Conservation (phyloP, 768 basidiomycete species). For the Pleurotus cornucopiae region DNA sequence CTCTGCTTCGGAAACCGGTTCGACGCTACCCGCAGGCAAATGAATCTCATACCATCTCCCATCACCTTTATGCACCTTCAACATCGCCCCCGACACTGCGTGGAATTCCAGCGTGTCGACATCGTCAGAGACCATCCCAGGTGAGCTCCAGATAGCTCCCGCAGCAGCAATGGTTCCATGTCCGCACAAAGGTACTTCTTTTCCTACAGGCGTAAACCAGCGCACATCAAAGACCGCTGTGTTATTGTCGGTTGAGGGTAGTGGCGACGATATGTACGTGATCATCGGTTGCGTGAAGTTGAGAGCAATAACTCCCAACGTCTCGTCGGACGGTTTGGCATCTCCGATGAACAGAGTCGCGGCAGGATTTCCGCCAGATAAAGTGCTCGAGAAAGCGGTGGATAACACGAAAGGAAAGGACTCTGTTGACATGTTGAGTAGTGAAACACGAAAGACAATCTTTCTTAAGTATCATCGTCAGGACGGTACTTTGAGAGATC, state of each 20-base stretch:
- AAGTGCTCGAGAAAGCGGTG: conserved; percentile 4
- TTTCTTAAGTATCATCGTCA: too few species aligned
- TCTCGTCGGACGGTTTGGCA: conserved; percentile 17
- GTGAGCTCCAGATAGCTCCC: conserved; percentile 30
- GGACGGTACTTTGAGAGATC: too few species aligned
- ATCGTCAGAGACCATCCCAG: conserved; percentile 19
- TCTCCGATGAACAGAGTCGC: conserved; percentile 1
- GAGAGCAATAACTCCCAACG: conserved; percentile 28
- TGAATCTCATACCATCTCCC: conserved; percentile 33
- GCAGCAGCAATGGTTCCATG: conserved; percentile 42
- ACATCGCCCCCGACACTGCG: conserved; percentile 17
- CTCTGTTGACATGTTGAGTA: neutral
- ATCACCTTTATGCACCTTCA: conserved; percentile 25
- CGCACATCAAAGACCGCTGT: conserved; percentile 30
- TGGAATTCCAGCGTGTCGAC: conserved; percentile 31
- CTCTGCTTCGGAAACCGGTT: conserved; percentile 24
- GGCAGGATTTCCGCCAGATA: conserved; percentile 4
- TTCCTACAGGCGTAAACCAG: conserved; percentile 27
- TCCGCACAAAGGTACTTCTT: conserved; percentile 30
- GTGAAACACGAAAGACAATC: too few species aligned
- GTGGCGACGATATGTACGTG: conserved; percentile 26
- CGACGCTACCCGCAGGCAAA: conserved; percentile 24
- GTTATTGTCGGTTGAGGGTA: conserved; percentile 18
- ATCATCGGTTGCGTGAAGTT: conserved; percentile 45
- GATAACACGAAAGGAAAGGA: conserved; percentile 26